Evolutionary conservation across 345 rosid species (phyloP), one percentile per base, ranked within the genome.

Genomic region (Boechera divaricarpa): DNA sequence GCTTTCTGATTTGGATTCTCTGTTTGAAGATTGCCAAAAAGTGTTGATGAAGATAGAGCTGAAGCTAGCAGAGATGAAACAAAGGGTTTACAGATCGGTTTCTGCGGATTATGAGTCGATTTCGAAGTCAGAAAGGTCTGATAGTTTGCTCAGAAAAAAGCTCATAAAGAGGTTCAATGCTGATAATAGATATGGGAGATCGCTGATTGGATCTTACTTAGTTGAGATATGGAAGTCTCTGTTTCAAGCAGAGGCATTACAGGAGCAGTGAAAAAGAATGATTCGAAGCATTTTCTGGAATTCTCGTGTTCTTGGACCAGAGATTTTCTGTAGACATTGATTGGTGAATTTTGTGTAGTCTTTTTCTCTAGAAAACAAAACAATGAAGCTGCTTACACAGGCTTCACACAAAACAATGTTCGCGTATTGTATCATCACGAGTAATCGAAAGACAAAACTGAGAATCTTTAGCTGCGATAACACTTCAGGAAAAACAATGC

Each of bases 1-100:
- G 4, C 45, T 75, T 59, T 59, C 44, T 68, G 54, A 58, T 28
- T 28, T 75, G 45, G 62, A 67, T 29, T 11, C 54, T 67, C 1
- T 33, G 61, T 68, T 67, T 59, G 47, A 59, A 51, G 68, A 75
- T 75, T 58, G 54, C 52, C 31, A 39, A 52, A 67, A 28, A n/a
- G 38, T 67, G 52, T 67, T 75, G 61, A 38, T 7, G 60, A 75
- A 75, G 66, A 36, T 48, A 36, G 79, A 74, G 38, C 48, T 74
- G 38, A 65, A 65, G 72, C 45, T 74, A 12, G 71, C 66, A 47
- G 59, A 57, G 79, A 47, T 58, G 60, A 67, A 67, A 52, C 60
- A 56, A 12, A 0, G 11, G 10, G 39, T 75, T 12, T 67, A 67
- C 47, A 67, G 45, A 39, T 67, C 55, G 8, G 61, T 58, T 75